These are phyloP conservation scores for Candida easanensis DNA, from an alignment of 805 yeast genomes.

Conservation along the genomic window DNA sequence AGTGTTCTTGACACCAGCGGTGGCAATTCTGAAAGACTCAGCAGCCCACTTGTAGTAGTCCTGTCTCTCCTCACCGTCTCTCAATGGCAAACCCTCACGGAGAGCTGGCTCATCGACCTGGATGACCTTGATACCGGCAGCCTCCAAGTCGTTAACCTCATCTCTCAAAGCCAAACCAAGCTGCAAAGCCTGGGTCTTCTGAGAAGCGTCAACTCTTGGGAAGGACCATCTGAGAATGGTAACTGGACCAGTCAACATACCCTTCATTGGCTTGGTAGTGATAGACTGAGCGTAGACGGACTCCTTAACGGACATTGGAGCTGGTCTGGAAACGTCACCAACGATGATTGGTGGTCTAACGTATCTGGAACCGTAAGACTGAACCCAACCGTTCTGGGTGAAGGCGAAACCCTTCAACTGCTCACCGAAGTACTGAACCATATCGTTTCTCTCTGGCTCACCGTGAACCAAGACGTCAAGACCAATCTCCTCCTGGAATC, in stretches of 20 bases:
- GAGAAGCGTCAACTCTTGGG: slow-evolving; percentile 98
- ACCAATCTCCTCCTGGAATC: slow-evolving; percentile 99
- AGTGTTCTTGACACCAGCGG: slow-evolving; percentile 91
- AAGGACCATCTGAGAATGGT: slow-evolving; percentile 99
- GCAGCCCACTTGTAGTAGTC: slow-evolving; percentile 99
- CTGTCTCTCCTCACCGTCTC: slow-evolving; percentile 95
- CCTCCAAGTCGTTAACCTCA: slow-evolving; percentile 97
- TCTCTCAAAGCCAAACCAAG: slow-evolving; percentile 97
- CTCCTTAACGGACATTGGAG: slow-evolving; percentile 98
- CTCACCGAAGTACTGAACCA: slow-evolving; percentile 99
- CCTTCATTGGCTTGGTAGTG: slow-evolving; percentile 95
- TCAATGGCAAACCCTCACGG: slow-evolving; percentile 99
- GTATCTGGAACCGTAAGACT: slow-evolving; percentile 99
- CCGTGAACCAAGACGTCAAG: slow-evolving; percentile 98
- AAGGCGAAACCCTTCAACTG: slow-evolving; percentile 97
- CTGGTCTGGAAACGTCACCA: slow-evolving; percentile 98
- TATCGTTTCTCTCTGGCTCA: slow-evolving; percentile 99
- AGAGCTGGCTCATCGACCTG: slow-evolving; percentile 99
- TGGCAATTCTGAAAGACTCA: slow-evolving; percentile 98
- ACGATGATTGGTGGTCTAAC: slow-evolving; percentile 99
- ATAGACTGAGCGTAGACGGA: slow-evolving; percentile 98
- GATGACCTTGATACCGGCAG: slow-evolving; percentile 95
- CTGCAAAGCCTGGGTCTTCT: slow-evolving; percentile 92
- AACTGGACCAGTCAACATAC: slow-evolving; percentile 99
- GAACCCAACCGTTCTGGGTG: slow-evolving; percentile 99